Conservation (phyloP, 192 early-diverging fungal species). For the Coemansia umbellata region DNA sequence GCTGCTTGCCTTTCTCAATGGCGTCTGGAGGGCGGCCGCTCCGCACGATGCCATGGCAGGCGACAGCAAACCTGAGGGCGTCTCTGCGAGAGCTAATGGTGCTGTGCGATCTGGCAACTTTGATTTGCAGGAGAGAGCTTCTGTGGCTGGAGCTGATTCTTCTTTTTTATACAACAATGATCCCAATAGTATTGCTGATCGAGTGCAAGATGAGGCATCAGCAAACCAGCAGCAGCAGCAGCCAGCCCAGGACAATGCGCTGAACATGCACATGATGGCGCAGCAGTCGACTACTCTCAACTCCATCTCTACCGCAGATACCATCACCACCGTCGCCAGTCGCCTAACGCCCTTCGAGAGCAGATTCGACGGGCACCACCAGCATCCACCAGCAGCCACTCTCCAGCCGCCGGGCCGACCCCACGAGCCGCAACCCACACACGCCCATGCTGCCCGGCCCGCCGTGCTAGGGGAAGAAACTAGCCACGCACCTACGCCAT, state of each 20-base stretch:
- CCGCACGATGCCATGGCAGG: no score
- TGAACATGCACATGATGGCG: constrained; percentile 5
- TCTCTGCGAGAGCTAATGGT: no score
- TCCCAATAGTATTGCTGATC: no score
- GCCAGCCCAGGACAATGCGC: neutral
- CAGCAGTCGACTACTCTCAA: constrained; percentile 11
- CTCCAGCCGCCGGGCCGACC: neutral
- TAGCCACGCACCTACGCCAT: neutral
- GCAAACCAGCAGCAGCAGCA: no score
- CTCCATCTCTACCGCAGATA: constrained; percentile 21
- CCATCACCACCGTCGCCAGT: constrained; percentile 24
- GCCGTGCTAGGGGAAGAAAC: neutral
- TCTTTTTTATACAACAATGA: no score
- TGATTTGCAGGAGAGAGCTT: no score
- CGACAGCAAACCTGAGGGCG: no score
- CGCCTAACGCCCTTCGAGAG: constrained; percentile 13
- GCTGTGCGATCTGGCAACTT: no score
- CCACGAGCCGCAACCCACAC: neutral
- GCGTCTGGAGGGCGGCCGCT: constrained; percentile 15
- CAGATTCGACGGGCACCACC: neutral
- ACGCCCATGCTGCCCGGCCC: neutral
- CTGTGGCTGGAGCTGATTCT: no score
- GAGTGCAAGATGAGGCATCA: no score
- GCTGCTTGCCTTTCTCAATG: constrained; percentile 11
- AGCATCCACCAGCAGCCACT: neutral